phyloP scores from a whole-genome alignment of 2,329 filamentous ascomycete genomes.

The Passalora sequoiae region DNA sequence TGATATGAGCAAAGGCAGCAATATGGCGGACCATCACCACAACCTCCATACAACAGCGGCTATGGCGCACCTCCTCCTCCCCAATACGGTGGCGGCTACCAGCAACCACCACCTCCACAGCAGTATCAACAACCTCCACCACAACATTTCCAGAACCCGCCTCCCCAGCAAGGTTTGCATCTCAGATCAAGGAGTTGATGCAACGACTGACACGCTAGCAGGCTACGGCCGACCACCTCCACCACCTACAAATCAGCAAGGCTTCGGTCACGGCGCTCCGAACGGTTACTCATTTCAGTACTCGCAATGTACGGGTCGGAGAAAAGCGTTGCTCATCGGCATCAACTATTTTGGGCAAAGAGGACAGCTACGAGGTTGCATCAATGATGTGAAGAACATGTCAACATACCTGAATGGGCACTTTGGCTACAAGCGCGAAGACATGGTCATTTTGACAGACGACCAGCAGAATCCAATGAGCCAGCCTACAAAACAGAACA shows the following conservation, averaged over 20 bases:
- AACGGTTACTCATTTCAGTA: conserved; percentile 81
- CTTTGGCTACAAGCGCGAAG: conserved; percentile 88
- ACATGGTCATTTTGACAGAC: conserved; percentile 95
- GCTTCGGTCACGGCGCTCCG: conserved; percentile 76
- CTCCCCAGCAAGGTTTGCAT: conserved; percentile 19
- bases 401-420: conserved; percentile 81
- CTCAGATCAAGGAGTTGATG: conserved; percentile 47
- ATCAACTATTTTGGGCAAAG: conserved; percentile 96
- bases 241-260: conserved; percentile 46
- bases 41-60: conserved; percentile 38
- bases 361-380: conserved; percentile 85
- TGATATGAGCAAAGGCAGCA: conserved; percentile 15
- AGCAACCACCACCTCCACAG: conserved; percentile 40
- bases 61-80: conserved; percentile 40
- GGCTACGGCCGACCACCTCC: conserved; percentile 28
- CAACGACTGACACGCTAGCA: conserved; percentile 43
- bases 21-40: conserved; percentile 37
- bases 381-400: conserved; percentile 98
- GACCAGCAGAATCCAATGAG: conserved; percentile 97
- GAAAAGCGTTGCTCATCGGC: conserved; percentile 86
- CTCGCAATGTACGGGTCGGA: conserved; percentile 78
- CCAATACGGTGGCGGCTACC: conserved; percentile 28
- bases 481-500: conserved; percentile 93
- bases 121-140: conserved; percentile 25
- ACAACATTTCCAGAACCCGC: conserved; percentile 46